A percentile compares a stretch with the other conserved stretches of the same genome.
These are phyloP conservation scores for Aspergillus cejpii DNA, from an alignment of 2,329 filamentous ascomycete species.

Conservation along the genomic window DNA sequence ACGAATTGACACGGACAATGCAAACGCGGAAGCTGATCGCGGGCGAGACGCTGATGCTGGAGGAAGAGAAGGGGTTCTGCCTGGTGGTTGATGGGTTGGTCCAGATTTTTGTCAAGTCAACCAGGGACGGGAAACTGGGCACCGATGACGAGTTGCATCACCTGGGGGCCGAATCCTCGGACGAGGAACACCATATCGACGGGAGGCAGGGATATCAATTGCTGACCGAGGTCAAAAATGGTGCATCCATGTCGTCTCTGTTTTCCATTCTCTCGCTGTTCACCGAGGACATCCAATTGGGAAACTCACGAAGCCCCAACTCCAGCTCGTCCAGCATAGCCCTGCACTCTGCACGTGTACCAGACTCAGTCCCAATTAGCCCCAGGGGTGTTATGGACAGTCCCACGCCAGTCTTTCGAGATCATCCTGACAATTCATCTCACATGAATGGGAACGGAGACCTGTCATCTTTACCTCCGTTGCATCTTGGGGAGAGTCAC, in stretches of 20 bases:
- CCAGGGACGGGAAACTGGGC: constrained; percentile 42
- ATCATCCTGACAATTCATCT: constrained; percentile 16
- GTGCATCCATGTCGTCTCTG: constrained; percentile 94
- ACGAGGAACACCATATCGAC: constrained; percentile 55
- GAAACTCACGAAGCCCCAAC: constrained; percentile 54
- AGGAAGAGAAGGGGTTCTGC: constrained; percentile 97
- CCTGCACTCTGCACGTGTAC: constrained; percentile 26
- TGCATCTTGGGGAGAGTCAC: constrained; percentile 57
- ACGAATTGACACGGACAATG: constrained; percentile 96
- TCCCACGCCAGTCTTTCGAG: constrained; percentile 21
- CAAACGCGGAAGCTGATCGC: constrained; percentile 94
- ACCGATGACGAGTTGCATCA: constrained; percentile 37
- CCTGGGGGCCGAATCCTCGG: constrained; percentile 48
- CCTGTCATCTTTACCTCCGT: constrained; percentile 62
- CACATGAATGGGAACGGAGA: constrained; percentile 24
- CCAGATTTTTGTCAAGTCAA: constrained; percentile 96
- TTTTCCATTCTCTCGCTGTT: constrained; percentile 97
- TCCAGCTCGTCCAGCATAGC: constrained; percentile 32
- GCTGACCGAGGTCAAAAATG: constrained; percentile 94
- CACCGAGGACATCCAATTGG: constrained; percentile 84
- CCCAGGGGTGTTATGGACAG: constrained; percentile 28
- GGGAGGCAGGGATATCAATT: constrained; percentile 84
- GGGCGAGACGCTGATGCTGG: constrained; percentile 86
- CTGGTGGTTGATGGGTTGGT: constrained; percentile 93
- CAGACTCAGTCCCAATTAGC: constrained; percentile 38